Percentiles rank a stretch among this genome's conserved stretches.
Conservation (phyloP, 257 asterid genomes). For the Pogostemon cablin region DNA sequence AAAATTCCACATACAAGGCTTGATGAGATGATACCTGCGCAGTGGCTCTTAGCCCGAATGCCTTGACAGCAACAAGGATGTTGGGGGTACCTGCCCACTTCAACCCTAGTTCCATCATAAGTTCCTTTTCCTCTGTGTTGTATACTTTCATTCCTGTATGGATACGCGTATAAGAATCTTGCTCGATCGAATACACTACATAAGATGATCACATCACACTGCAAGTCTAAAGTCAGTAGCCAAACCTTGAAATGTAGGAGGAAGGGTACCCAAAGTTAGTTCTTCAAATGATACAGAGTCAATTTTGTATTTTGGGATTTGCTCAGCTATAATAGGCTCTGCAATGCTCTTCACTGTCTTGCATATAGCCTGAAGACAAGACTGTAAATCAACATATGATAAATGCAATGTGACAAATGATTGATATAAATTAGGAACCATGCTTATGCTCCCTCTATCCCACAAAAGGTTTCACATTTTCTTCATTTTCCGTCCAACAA, state of each 20-base stretch:
- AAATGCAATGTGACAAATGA: not conserved
- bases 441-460: no score
- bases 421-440: not conserved
- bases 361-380: constrained; percentile 73
- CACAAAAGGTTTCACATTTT: no score
- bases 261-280: constrained; percentile 71
- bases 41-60: constrained; percentile 78
- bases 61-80: constrained; percentile 71
- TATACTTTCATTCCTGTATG: constrained; percentile 82
- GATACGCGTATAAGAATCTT: no score
- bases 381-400: constrained; percentile 28
- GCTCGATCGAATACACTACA: no score
- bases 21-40: constrained; percentile 53
- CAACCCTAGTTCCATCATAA: constrained; percentile 80
- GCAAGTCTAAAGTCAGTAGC: not conserved
- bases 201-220: no score
- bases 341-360: constrained; percentile 65
- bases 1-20: no score
- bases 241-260: constrained; percentile 89
- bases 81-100: constrained; percentile 89
- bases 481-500: no score
- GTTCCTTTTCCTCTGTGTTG: constrained; percentile 78
- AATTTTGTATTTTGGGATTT: constrained; percentile 79
- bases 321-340: constrained; percentile 81
- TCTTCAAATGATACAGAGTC: constrained; percentile 68